Conservation (phyloP, 2,329 filamentous ascomycete genomes). For the Alternaria solani region DNA sequence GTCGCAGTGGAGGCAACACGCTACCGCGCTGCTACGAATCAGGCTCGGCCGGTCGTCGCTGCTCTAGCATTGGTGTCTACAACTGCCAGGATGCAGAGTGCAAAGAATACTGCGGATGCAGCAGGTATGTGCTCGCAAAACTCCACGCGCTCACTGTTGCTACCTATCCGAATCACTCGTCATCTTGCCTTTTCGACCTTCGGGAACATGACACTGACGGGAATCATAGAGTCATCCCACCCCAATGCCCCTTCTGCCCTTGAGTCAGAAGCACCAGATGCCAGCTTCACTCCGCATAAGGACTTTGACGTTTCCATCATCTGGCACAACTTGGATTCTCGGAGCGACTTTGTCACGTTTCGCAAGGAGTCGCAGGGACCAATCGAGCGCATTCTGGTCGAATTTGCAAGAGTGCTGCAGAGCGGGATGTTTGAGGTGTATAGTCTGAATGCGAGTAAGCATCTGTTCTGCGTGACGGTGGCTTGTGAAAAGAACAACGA, state of each 20-base stretch:
- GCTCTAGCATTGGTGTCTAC: neutral
- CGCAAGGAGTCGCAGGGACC: conserved; percentile 10
- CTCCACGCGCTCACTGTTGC: neutral
- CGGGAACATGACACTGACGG: neutral
- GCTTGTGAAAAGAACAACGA: conserved; percentile 5
- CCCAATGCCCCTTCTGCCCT: neutral
- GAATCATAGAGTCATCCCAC: neutral
- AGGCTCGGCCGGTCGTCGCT: conserved; percentile 6
- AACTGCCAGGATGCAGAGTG: conserved; percentile 5
- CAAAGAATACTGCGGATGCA: neutral
- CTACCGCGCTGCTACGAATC: conserved; percentile 6
- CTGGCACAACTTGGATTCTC: conserved; percentile 8
- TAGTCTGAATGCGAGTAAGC: conserved; percentile 16
- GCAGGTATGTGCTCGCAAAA: neutral
- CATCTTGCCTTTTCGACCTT: neutral
- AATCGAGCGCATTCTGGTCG: conserved; percentile 12
- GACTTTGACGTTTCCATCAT: conserved; percentile 11
- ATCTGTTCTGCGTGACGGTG: conserved; percentile 12
- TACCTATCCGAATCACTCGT: neutral
- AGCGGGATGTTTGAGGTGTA: conserved; percentile 9
- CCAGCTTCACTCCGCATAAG: conserved; percentile 4
- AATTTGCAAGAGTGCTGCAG: conserved; percentile 11
- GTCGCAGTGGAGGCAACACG: neutral
- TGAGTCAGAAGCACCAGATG: neutral
- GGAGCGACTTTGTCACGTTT: conserved; percentile 6